Conservation (phyloP, 2,329 filamentous ascomycete genomes). For the Sporothrix inflata region DNA sequence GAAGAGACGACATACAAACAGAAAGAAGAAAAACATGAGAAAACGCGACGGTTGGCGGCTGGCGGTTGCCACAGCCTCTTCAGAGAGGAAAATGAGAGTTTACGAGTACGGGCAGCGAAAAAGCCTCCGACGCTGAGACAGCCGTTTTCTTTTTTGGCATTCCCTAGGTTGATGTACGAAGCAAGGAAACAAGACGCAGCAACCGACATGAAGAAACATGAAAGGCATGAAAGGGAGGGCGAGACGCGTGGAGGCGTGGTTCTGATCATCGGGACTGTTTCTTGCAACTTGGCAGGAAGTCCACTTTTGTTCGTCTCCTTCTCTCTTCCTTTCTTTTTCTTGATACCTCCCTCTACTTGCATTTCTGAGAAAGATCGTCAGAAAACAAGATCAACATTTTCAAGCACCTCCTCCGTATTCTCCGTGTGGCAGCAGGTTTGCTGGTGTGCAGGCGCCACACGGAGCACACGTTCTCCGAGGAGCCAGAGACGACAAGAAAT, state of each 20-base stretch:
- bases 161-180: not conserved
- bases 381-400: not conserved
- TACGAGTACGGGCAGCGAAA: not conserved
- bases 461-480: not conserved
- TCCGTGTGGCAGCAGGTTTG: not conserved
- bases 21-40: too few relatives aligned
- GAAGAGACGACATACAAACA: not conserved
- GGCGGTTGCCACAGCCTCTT: too few relatives aligned
- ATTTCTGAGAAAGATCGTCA: not conserved
- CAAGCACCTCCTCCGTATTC: not conserved
- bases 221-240: not conserved
- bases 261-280: not conserved
- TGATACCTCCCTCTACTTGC: not conserved
- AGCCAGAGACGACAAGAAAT: not conserved
- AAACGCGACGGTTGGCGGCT: not conserved
- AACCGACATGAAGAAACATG: not conserved
- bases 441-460: not conserved
- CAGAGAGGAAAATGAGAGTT: not conserved
- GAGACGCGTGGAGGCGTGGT: slow-evolving; percentile 1
- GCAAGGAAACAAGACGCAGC: slow-evolving; percentile 3
- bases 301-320: not conserved
- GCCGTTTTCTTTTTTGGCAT: not conserved
- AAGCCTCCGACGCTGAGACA: not conserved
- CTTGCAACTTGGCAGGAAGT: not conserved
- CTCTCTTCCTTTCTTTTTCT: not conserved